Evolutionary conservation across 441 rosid genomes (phyloP).

Genomic region (Croton setiger): DNA sequence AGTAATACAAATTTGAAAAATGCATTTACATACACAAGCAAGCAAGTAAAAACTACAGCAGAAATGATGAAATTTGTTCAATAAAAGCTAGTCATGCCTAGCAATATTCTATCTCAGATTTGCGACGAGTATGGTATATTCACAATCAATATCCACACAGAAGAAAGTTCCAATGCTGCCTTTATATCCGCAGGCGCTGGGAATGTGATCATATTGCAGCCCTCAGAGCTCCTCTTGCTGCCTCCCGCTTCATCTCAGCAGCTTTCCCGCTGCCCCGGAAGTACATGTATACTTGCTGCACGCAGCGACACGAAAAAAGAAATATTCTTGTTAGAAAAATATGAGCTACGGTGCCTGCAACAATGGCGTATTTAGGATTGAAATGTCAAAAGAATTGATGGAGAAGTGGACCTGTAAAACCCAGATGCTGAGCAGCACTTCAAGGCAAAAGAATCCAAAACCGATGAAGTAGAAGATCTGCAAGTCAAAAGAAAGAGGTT

Average conservation of each 20-base stretch:
- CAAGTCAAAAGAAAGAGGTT: conserved; percentile 10
- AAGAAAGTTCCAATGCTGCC: not conserved
- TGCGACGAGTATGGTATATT: conserved; percentile 21
- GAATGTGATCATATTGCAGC: conserved; percentile 55
- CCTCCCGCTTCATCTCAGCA: conserved; percentile 61
- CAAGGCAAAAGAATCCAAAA: conserved; percentile 72
- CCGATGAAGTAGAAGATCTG: conserved; percentile 93
- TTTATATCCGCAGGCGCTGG: not conserved
- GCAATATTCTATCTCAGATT: not conserved
- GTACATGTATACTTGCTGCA: conserved; percentile 90
- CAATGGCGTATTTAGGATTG: not conserved
- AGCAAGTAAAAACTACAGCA: not conserved
- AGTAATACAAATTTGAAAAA: not conserved
- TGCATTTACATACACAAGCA: conserved; percentile 17
- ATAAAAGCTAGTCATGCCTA: conserved; percentile 17
- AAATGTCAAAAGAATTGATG: not conserved
- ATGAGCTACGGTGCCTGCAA: not conserved
- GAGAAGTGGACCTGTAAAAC: conserved; percentile 70
- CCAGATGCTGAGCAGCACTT: conserved; percentile 76
- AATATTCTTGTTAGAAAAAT: not conserved
- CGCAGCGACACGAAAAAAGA: not conserved
- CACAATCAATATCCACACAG: conserved; percentile 18
- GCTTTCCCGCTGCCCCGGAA: conserved; percentile 92
- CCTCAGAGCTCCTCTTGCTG: conserved; percentile 71
- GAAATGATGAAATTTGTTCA: conserved; percentile 6